Evolutionary conservation across 371 early-diverging fungal genomes (phyloP).

Genomic region (Syncephalastrum racemosum): DNA sequence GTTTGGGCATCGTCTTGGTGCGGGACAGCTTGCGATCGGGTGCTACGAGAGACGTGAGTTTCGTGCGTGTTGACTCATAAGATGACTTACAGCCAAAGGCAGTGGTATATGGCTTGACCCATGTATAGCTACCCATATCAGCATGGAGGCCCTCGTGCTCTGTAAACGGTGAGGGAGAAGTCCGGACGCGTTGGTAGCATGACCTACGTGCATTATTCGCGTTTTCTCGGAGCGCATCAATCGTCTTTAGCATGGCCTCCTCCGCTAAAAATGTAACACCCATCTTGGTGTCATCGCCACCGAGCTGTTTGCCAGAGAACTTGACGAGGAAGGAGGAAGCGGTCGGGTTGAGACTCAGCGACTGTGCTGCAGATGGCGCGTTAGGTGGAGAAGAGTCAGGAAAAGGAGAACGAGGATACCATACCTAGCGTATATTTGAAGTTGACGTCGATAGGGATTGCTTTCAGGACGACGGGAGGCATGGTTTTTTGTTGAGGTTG

Average conservation of each 20-base stretch:
- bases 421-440: conserved; percentile 27
- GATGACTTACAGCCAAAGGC: background rate
- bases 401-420: background rate
- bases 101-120: too few species aligned
- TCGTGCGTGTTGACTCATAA: background rate
- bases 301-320: too few species aligned
- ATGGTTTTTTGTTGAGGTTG: conserved; percentile 26
- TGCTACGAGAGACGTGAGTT: background rate
- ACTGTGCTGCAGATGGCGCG: background rate
- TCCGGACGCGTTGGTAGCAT: background rate
- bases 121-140: conserved; percentile 1
- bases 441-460: conserved; percentile 26
- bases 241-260: background rate
- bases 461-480: conserved; percentile 27
- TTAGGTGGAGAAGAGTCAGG: background rate
- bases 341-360: conserved; percentile 13
- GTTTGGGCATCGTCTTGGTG: conserved; percentile 23
- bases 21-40: conserved; percentile 6
- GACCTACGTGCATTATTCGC: background rate
- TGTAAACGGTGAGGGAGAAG: background rate
- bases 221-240: background rate
- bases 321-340: too few species aligned
- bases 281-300: background rate
- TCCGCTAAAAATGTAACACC: background rate
- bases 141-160: background rate